These are phyloP conservation scores for Sambucus nigra DNA, from an alignment of 129 eudicot species.

Conservation along the genomic window DNA sequence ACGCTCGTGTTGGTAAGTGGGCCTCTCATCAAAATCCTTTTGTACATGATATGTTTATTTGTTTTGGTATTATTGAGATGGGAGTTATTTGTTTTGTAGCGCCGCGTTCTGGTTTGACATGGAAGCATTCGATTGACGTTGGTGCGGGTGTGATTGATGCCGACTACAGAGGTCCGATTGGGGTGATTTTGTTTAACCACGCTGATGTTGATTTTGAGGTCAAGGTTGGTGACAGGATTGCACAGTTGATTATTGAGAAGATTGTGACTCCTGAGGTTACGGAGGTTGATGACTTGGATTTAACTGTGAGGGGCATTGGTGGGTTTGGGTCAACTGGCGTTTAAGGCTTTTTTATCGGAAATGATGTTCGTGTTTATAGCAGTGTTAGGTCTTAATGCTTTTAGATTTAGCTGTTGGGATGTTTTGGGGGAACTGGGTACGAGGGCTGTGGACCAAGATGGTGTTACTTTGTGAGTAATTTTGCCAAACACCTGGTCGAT, in stretches of 20 bases:
- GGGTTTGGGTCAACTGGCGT: conserved; percentile 90
- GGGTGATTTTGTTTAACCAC: conserved; percentile 47
- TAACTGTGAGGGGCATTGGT: conserved; percentile 63
- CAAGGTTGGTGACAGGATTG: conserved; percentile 64
- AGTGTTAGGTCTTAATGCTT: not conserved
- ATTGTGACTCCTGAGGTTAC: conserved; percentile 47
- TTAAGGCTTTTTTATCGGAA: conserved; percentile 1
- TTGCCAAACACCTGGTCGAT: conserved; percentile 18
- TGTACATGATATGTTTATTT: not conserved
- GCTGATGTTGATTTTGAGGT: conserved; percentile 55
- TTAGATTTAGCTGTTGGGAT: not conserved
- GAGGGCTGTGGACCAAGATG: not conserved
- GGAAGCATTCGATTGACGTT: conserved; percentile 90
- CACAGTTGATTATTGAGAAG: conserved; percentile 78
- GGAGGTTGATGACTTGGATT: conserved; percentile 66
- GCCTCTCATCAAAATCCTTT: not conserved
- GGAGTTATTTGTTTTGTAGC: conserved; percentile 27
- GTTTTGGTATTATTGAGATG: not conserved
- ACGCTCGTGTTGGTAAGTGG: conserved; percentile 62
- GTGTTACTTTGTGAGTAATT: conserved; percentile 2
- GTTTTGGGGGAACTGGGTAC: no score
- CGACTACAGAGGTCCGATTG: conserved; percentile 58
- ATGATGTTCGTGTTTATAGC: not conserved
- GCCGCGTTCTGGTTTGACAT: conserved; percentile 87
- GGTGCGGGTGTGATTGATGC: conserved; percentile 96